Evolutionary conservation across 2,329 filamentous ascomycete genomes (phyloP), one percentile per base, ranked within the genome.

Genomic region (Aspergillus sergii): DNA sequence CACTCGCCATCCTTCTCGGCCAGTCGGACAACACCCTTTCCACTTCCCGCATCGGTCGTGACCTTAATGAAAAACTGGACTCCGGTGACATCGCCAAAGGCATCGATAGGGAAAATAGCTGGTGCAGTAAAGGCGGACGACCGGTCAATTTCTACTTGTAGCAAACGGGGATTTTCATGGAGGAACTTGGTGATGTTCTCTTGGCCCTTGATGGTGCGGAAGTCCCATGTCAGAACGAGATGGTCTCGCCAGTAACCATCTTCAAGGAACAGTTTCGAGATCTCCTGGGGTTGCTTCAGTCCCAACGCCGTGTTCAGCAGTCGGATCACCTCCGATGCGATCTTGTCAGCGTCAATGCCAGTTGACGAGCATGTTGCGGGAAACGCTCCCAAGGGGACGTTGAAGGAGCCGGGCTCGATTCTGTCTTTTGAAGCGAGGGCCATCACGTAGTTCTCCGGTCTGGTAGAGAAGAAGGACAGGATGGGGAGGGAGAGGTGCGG

Each of bases 211-310:
- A 85, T 68, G 0, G 86, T 89, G 41, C 80, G 84, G 28, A 87
- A 79, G 39, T 85, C 81, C 82, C 85, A 88, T 0, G 84, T 82
- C 11, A 88, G 69, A 8, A 78, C 82, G 4, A 89, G 79, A 59
- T 88, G 83, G 68, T 89, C 87, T 43, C 86, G 79, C 85, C 85
- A 89, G 70, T 84, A 87, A 26, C 82, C 79, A 43, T 83, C 79
- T 12, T 82, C 75, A 3, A 83, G 67, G 66, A 88, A 87, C 0
- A 87, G 77, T 5, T 73, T 64, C 0, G 77, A 73, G 8, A 82
- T 59, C 0, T 74, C 71, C 1, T 70, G 61, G 36, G 73, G 71
- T 53, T 83, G 74, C 9, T 72, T 70, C 10, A 72, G 69, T 1
- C 71, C 60, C 2, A 84, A 69, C 0, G 73, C 73, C 1, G 71